These are phyloP conservation scores for Macrolepiota albuminosa DNA, from an alignment of 768 basidiomycete genomes.

Conservation along the genomic window DNA sequence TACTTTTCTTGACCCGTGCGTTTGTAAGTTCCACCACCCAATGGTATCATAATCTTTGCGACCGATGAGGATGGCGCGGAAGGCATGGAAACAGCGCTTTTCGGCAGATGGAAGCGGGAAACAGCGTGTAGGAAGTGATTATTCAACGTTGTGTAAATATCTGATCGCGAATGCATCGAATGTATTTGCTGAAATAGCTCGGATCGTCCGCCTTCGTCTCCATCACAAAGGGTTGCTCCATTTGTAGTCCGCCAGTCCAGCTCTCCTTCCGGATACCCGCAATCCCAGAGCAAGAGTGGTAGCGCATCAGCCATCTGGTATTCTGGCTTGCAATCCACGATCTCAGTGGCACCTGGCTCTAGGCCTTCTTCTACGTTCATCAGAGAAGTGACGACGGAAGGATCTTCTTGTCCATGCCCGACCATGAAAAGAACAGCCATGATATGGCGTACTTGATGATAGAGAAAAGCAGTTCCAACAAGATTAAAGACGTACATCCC, in stretches of 20 bases:
- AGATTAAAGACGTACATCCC: slow-evolving; percentile 75
- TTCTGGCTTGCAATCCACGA: slow-evolving; percentile 72
- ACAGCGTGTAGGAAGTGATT: slow-evolving; percentile 61
- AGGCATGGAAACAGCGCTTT: slow-evolving; percentile 27
- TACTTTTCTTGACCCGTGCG: slow-evolving; percentile 52
- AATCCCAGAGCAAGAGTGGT: slow-evolving; percentile 90
- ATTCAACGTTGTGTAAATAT: slow-evolving; percentile 59
- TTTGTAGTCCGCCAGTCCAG: slow-evolving; percentile 64
- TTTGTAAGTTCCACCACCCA: slow-evolving; percentile 69
- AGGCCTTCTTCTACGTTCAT: slow-evolving; percentile 61
- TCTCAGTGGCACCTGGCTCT: slow-evolving; percentile 34
- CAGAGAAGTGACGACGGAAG: slow-evolving; percentile 64
- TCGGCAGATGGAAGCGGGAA: slow-evolving; percentile 40
- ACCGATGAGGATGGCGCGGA: not conserved
- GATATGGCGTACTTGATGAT: slow-evolving; percentile 95
- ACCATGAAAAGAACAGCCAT: slow-evolving; percentile 89
- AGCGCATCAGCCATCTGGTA: slow-evolving; percentile 94
- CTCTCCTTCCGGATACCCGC: slow-evolving; percentile 61
- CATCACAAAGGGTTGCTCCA: slow-evolving; percentile 11
- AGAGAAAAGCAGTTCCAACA: slow-evolving; percentile 83
- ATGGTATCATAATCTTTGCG: slow-evolving; percentile 41
- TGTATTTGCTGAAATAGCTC: slow-evolving; percentile 50
- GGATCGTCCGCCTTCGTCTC: slow-evolving; percentile 22
- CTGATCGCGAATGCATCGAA: slow-evolving; percentile 52
- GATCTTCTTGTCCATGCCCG: slow-evolving; percentile 73